These are phyloP conservation scores for Talaromyces sp. DNA, from an alignment of 2,329 filamentous ascomycete species.

Conservation along the genomic window DNA sequence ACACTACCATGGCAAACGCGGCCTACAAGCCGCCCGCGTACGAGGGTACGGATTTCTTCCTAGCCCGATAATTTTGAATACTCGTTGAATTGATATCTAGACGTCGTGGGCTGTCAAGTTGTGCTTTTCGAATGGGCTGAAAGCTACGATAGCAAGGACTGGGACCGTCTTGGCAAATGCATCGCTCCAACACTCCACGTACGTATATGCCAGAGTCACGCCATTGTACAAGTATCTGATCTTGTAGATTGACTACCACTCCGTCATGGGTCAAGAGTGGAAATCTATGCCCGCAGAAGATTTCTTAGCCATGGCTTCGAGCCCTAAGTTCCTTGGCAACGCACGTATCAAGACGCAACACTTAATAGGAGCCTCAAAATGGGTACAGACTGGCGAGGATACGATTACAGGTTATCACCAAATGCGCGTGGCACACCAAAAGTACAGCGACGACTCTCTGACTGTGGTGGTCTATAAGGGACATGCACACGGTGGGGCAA, in stretches of 20 bases:
- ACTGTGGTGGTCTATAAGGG: not conserved
- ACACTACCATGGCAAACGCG: too few species aligned
- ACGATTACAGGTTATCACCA: conserved; percentile 29
- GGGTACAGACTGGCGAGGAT: conserved; percentile 23
- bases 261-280: not conserved
- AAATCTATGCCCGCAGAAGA: conserved; percentile 18
- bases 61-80: not conserved
- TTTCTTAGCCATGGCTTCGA: conserved; percentile 1
- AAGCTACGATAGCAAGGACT: conserved; percentile 15
- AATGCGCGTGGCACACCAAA: conserved; percentile 43
- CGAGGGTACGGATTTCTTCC: not conserved
- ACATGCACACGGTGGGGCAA: not conserved
- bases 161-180: conserved; percentile 12
- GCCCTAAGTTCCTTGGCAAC: conserved; percentile 19
- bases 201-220: not conserved
- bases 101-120: conserved; percentile 3
- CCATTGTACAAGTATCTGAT: too few species aligned
- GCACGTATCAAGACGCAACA: conserved; percentile 22
- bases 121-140: conserved; percentile 13
- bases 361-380: conserved; percentile 22
- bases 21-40: not conserved
- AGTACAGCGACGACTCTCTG: not conserved
- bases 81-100: not conserved
- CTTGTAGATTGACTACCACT: conserved; percentile 6
- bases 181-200: not conserved